Base-by-base conservation (phyloP, 495 filamentous ascomycete species). In the Podospora didyma region DNA sequence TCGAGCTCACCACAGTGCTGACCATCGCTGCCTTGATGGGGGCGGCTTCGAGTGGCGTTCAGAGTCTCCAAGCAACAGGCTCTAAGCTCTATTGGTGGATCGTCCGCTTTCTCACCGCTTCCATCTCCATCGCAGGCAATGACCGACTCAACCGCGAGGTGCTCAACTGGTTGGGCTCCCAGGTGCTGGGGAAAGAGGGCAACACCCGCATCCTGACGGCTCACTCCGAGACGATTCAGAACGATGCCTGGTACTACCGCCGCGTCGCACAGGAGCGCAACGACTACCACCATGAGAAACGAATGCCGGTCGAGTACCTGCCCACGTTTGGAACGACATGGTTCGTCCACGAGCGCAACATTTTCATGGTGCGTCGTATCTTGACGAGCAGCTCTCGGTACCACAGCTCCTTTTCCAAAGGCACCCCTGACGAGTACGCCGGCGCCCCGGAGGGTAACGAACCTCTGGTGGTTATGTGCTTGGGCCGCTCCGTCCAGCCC, bases 401-500 rank as follows among this genome's bases (percentile, higher is more conserved):
- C 47, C 26, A 56, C 53, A 60, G 51, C 58, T 45, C 49, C 5
- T 59, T 47, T 21, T 51, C 22, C 35, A 37, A 46, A 6, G n/a
- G 54, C 14, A 61, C 60, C 1, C 65, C 65, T 10, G 65, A 71
- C 51, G 73, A 78, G 28, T 71, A 69, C 54, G 68, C 72, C 17
- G 69, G 64, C 1, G 72, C 76, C 2, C 72, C 72, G 2, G 68
- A 74, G 53, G 67, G 65, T 16, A 67, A 72, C 47, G 76, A 79
- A 53, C 74, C 75, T 23, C 69, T 79, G 17, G 70, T 74, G 2
- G 58, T 79, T 20, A 73, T 73, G 61, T 76, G 76, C 46, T 56
- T 79, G 6, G 74, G 75, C n/a, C 69, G 74, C 11, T 76, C 76
- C 1, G 74, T 74, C 10, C 64, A 68, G 35, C 74, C 76, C 16